These are phyloP conservation scores for Colletotrichum ledebouriae DNA, from an alignment of 2,329 filamentous ascomycete species.

Conservation along the genomic window DNA sequence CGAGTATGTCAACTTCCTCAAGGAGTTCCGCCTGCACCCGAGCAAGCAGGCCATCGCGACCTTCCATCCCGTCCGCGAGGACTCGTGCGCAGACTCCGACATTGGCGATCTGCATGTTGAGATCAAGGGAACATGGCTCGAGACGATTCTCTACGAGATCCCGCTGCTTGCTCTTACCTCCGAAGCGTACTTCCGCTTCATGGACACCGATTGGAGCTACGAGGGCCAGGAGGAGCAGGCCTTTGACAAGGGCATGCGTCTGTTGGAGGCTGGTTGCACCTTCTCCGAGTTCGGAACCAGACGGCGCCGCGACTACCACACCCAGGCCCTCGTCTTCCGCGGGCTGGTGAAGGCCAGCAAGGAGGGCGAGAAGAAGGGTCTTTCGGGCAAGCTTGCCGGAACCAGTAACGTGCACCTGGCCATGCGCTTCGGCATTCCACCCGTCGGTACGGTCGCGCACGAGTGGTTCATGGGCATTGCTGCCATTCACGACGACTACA, in stretches of 20 bases:
- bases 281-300: constrained; percentile 96
- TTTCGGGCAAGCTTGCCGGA: constrained; percentile 81
- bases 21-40: constrained; percentile 84
- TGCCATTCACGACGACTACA: constrained; percentile 89
- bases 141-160: constrained; percentile 98
- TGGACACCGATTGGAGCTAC: constrained; percentile 93
- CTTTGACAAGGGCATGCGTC: constrained; percentile 80
- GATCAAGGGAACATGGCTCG: constrained; percentile 87
- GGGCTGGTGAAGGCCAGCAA: constrained; percentile 85
- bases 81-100: constrained; percentile 74
- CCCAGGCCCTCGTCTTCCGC: constrained; percentile 90
- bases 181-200: constrained; percentile 97
- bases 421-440: constrained; percentile 88
- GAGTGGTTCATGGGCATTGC: constrained; percentile 99
- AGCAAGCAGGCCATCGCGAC: constrained; percentile 81
- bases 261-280: constrained; percentile 86
- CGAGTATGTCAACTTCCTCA: constrained; percentile 85
- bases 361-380: constrained; percentile 74
- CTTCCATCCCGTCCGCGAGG: constrained; percentile 69
- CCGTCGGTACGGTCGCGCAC: constrained; percentile 91
- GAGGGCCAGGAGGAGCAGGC: constrained; percentile 88
- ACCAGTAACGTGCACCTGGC: constrained; percentile 98
- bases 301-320: constrained; percentile 91
- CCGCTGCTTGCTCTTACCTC: constrained; percentile 92
- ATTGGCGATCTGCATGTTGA: constrained; percentile 82